These are phyloP conservation scores for Saraca asoca DNA, from an alignment of 331 rosid genomes.

Conservation along the genomic window DNA sequence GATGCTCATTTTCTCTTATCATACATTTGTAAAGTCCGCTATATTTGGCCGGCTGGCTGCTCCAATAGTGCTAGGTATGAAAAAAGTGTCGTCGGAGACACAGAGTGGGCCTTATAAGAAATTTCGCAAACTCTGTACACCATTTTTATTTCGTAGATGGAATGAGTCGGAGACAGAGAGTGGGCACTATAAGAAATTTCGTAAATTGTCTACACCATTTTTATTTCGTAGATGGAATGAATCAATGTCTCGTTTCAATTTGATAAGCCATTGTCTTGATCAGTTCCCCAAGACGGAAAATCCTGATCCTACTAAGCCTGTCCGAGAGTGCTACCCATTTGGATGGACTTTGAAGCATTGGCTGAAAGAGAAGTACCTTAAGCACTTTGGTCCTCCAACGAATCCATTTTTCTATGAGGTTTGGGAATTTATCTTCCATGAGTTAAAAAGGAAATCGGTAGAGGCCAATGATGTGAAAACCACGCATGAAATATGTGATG, in stretches of 20 bases:
- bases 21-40: not conserved
- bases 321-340: too few species aligned
- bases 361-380: too few species aligned
- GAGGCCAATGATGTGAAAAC: conserved; percentile 37
- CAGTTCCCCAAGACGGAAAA: too few species aligned
- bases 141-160: not conserved
- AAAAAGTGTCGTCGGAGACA: too few species aligned
- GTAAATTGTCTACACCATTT: not conserved
- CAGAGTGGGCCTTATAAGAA: too few species aligned
- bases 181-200: too few species aligned
- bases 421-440: conserved; percentile 31
- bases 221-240: conserved; percentile 7
- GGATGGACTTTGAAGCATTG: too few species aligned
- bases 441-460: conserved; percentile 35
- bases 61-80: too few species aligned
- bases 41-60: too few species aligned
- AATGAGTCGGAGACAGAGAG: not conserved
- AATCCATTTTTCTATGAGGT: not conserved
- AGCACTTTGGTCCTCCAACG: too few species aligned
- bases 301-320: too few species aligned
- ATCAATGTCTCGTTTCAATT: not conserved
- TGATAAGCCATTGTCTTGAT: not conserved
- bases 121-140: too few species aligned
- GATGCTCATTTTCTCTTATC: not conserved
- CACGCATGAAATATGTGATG: conserved; percentile 32